Evolutionary conservation across 2,329 filamentous ascomycete genomes (phyloP).

Genomic region (Diaporthe citri): DNA sequence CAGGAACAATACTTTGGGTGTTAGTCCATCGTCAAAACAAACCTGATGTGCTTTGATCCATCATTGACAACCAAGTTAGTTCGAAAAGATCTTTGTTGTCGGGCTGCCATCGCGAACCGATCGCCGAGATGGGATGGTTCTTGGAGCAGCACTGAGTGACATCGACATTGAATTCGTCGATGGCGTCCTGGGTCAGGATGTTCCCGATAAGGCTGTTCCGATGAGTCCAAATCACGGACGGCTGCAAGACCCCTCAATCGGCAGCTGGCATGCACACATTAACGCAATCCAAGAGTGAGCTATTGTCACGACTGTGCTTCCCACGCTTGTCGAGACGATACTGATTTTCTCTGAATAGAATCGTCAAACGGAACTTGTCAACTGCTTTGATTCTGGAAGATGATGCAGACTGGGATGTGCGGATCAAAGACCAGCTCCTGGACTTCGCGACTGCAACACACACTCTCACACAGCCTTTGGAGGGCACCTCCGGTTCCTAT

Average conservation of each 20-base stretch:
- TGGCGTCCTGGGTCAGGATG: conserved; percentile 54
- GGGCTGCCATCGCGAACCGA: conserved; percentile 64
- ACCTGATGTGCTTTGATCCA: background rate
- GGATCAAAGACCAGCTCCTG: conserved; percentile 54
- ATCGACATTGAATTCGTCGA: conserved; percentile 60
- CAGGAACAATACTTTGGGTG: conserved; percentile 16
- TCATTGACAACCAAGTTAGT: conserved; percentile 51
- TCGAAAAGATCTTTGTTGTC: conserved; percentile 65
- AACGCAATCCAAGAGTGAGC: conserved; percentile 49
- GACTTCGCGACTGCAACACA: conserved; percentile 45
- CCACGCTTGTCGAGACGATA: background rate
- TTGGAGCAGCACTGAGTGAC: conserved; percentile 60
- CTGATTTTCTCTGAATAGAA: conserved; percentile 41
- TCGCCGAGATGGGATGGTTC: conserved; percentile 61
- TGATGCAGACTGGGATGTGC: conserved; percentile 61
- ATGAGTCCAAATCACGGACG: conserved; percentile 48
- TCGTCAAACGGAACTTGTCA: conserved; percentile 53
- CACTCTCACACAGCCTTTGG: conserved; percentile 43
- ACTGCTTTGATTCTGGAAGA: conserved; percentile 60
- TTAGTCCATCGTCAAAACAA: background rate
- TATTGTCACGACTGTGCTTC: conserved; percentile 12
- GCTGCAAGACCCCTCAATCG: conserved; percentile 49
- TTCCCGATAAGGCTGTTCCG: conserved; percentile 54
- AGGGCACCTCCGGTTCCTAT: conserved; percentile 31
- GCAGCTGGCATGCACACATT: conserved; percentile 57